phyloP scores from a whole-genome alignment of 495 filamentous ascomycete genomes.

The Penicillium cosmopolitanum region DNA sequence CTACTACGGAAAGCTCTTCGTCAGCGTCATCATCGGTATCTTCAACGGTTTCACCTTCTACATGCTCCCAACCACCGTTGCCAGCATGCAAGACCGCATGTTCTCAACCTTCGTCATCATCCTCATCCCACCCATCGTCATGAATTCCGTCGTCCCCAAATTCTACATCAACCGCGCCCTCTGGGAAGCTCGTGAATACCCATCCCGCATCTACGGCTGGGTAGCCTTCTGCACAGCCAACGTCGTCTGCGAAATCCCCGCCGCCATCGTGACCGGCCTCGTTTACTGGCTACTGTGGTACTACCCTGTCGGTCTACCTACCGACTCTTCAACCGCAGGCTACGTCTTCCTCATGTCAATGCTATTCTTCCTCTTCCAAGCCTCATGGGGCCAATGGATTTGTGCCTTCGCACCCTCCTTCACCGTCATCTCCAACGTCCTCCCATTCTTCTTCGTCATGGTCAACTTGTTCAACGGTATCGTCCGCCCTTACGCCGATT shows the following conservation, averaged over 20 bases:
- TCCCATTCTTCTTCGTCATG: constrained; percentile 70
- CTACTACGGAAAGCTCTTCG: constrained; percentile 74
- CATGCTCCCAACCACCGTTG: constrained; percentile 65
- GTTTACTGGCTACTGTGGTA: constrained; percentile 84
- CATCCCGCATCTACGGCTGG: constrained; percentile 81
- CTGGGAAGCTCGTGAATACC: constrained; percentile 77
- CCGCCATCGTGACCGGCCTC: constrained; percentile 61
- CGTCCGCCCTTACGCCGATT: constrained; percentile 64
- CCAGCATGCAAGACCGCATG: constrained; percentile 79
- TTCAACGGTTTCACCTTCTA: constrained; percentile 90
- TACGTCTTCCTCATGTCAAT: constrained; percentile 86
- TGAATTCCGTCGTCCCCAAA: constrained; percentile 81
- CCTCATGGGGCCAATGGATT: constrained; percentile 84
- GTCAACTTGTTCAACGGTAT: constrained; percentile 80
- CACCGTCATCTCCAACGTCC: constrained; percentile 76
- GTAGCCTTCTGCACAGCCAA: constrained; percentile 79
- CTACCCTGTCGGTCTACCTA: constrained; percentile 72
- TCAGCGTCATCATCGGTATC: constrained; percentile 67
- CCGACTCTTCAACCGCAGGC: constrained; percentile 64
- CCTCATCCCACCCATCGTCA: constrained; percentile 69
- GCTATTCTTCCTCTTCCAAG: constrained; percentile 79
- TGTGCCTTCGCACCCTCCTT: constrained; percentile 79
- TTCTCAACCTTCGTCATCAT: constrained; percentile 78
- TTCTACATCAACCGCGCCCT: constrained; percentile 78
- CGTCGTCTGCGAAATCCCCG: constrained; percentile 76